These are phyloP conservation scores for Epichloe festucae DNA, from an alignment of 2,329 filamentous ascomycete species.

Conservation along the genomic window DNA sequence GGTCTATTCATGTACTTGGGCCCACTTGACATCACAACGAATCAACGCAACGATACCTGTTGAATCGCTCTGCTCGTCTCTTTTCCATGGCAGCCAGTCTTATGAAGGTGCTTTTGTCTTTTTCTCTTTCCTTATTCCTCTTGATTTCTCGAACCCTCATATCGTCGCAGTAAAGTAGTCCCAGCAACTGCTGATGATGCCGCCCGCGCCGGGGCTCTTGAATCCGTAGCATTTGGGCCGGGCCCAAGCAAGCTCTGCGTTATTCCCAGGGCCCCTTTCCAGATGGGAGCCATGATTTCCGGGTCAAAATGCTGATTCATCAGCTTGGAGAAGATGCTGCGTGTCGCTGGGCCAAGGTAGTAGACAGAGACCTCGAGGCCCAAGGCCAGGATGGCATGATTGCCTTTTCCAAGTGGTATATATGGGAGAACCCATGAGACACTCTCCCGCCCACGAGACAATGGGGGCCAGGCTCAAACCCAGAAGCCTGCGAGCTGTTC, in stretches of 20 bases:
- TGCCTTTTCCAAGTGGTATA: conserved; percentile 24
- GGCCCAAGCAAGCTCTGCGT: conserved; percentile 18
- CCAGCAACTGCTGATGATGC: conserved; percentile 23
- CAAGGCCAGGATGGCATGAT: conserved; percentile 16
- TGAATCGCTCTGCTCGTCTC: too few species aligned
- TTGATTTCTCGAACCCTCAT: background rate
- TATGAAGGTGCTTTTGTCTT: too few species aligned
- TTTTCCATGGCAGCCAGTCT: too few species aligned
- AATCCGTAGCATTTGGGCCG: conserved; percentile 22
- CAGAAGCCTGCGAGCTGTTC: conserved; percentile 20
- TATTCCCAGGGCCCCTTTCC: conserved; percentile 19
- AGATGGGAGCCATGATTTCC: conserved; percentile 9
- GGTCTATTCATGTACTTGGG: background rate
- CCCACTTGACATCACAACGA: background rate
- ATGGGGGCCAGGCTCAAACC: conserved; percentile 18
- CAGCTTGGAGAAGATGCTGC: conserved; percentile 13
- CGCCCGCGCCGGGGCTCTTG: conserved; percentile 22
- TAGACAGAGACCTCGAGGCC: conserved; percentile 20
- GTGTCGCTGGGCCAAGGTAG: conserved; percentile 22
- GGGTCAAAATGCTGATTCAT: conserved; percentile 11
- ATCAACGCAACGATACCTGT: too few species aligned
- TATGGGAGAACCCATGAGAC: conserved; percentile 15
- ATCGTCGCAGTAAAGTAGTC: conserved; percentile 12
- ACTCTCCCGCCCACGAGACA: conserved; percentile 12
- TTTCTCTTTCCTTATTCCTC: background rate